These are phyloP conservation scores for Chaetothyriales sp. DNA, from an alignment of 2,329 filamentous ascomycete species.

Conservation along the genomic window DNA sequence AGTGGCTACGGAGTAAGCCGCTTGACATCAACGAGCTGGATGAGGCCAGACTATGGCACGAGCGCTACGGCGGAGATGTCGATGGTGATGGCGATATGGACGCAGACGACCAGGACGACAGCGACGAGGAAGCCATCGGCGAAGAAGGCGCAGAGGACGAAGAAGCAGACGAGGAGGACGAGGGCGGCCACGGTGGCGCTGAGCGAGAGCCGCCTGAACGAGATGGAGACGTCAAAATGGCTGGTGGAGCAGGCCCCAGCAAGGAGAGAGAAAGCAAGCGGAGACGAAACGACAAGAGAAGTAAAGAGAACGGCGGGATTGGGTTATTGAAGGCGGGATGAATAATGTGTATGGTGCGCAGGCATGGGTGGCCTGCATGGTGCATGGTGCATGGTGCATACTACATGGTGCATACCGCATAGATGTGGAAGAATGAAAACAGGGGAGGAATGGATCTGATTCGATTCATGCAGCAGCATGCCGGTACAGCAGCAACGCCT, in stretches of 20 bases:
- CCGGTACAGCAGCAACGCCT: no score
- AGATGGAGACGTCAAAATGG: neutral
- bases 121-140: slow-evolving; percentile 5
- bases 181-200: neutral
- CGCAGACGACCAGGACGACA: slow-evolving; percentile 24
- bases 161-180: neutral
- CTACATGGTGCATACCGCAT: no score
- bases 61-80: slow-evolving; percentile 18
- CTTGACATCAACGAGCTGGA: slow-evolving; percentile 67
- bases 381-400: neutral
- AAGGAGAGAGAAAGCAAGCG: neutral
- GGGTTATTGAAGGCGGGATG: neutral
- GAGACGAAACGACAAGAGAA: neutral
- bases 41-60: slow-evolving; percentile 39
- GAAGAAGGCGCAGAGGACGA: neutral
- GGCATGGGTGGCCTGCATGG: no score
- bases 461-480: no score
- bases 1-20: slow-evolving; percentile 81
- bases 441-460: no score
- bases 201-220: neutral
- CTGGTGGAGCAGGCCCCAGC: neutral
- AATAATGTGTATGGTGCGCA: neutral
- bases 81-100: slow-evolving; percentile 21
- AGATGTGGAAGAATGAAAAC: no score
- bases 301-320: neutral